These are phyloP conservation scores for Aspergillus candidus DNA, from an alignment of 2,329 filamentous ascomycete species.

Conservation along the genomic window DNA sequence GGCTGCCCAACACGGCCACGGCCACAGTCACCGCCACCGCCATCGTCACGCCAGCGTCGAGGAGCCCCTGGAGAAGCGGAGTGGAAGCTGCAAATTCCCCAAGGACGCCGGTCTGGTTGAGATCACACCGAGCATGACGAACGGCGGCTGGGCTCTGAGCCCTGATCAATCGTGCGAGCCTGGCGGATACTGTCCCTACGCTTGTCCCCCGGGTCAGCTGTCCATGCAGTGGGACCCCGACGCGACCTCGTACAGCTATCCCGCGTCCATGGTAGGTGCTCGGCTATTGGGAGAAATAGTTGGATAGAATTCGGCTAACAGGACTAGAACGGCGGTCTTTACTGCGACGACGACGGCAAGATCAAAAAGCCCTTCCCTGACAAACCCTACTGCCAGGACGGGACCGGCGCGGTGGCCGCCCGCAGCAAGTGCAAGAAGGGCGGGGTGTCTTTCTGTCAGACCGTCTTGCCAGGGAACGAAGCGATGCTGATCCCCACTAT, in stretches of 20 bases:
- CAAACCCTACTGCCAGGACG: constrained; percentile 63
- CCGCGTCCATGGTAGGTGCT: constrained; percentile 62
- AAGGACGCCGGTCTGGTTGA: constrained; percentile 59
- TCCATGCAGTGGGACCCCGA: constrained; percentile 72
- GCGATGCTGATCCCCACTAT: constrained; percentile 77
- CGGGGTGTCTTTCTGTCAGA: constrained; percentile 68
- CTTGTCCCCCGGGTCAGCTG: constrained; percentile 68
- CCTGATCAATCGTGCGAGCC: constrained; percentile 64
- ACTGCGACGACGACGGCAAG: constrained; percentile 61
- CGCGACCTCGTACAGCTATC: constrained; percentile 61
- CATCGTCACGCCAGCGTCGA: constrained; percentile 18
- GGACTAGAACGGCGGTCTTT: constrained; percentile 63
- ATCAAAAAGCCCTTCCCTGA: constrained; percentile 63
- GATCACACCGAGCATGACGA: constrained; percentile 58
- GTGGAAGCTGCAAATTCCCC: constrained; percentile 59
- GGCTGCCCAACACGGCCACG: constrained; percentile 26
- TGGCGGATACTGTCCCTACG: constrained; percentile 68
- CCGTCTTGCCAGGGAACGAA: constrained; percentile 71
- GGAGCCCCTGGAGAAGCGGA: constrained; percentile 47
- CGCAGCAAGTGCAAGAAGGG: constrained; percentile 57
- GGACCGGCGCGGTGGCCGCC: constrained; percentile 58
- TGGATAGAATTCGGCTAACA: background rate
- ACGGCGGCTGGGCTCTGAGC: constrained; percentile 75
- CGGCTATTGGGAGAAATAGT: background rate
- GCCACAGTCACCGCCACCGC: constrained; percentile 19